Evolutionary conservation across 371 early-diverging fungal genomes (phyloP).

Genomic region (Circinella minor): DNA sequence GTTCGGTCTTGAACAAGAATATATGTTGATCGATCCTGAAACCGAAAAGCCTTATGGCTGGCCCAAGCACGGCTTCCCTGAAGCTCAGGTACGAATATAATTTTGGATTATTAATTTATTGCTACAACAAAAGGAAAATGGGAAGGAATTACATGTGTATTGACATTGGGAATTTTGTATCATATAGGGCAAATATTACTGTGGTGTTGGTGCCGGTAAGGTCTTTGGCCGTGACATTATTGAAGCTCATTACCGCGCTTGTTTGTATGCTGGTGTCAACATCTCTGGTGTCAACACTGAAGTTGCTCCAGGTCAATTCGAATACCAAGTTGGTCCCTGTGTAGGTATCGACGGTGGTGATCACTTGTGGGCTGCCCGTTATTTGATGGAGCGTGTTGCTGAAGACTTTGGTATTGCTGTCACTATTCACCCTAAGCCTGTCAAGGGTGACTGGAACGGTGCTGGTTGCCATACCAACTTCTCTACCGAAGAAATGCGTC

Average conservation of each 20-base stretch:
- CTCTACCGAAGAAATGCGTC: constrained; percentile 55
- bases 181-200: constrained; percentile 53
- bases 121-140: constrained; percentile 34
- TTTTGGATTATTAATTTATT: neutral
- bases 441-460: constrained; percentile 59
- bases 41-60: constrained; percentile 59
- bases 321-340: constrained; percentile 61
- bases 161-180: neutral
- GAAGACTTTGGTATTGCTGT: constrained; percentile 62
- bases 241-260: constrained; percentile 66
- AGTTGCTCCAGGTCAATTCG: constrained; percentile 37
- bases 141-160: neutral
- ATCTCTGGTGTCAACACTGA: constrained; percentile 35
- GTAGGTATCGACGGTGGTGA: constrained; percentile 55
- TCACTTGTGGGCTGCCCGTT: constrained; percentile 55
- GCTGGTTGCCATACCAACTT: constrained; percentile 35
- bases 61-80: constrained; percentile 66
- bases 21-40: constrained; percentile 59
- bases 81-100: constrained; percentile 48
- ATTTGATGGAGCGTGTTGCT: constrained; percentile 54
- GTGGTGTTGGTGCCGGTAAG: constrained; percentile 58
- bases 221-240: constrained; percentile 63
- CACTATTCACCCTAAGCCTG: constrained; percentile 58
- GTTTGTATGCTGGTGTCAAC: constrained; percentile 58
- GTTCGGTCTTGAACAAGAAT: constrained; percentile 70